These are phyloP conservation scores for Pseudevernia furfuracea DNA, from an alignment of 495 filamentous ascomycete genomes.

Conservation along the genomic window DNA sequence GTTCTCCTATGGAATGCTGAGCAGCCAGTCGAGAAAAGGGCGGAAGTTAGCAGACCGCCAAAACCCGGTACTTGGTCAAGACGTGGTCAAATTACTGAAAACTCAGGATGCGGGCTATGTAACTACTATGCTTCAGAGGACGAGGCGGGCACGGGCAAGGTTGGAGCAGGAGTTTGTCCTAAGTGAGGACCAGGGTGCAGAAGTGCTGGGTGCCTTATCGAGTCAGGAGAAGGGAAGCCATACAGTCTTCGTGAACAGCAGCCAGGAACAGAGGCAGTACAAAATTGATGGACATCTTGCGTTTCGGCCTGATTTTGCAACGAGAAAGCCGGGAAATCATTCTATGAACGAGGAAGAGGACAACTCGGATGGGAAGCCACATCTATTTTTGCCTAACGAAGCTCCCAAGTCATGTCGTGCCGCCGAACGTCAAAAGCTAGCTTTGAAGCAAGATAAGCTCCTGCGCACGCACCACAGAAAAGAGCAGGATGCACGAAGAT, in stretches of 20 bases:
- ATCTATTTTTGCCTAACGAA: not conserved
- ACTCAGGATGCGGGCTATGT: conserved; percentile 93
- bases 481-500: conserved; percentile 40
- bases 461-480: conserved; percentile 44
- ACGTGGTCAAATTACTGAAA: conserved; percentile 81
- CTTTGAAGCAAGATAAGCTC: conserved; percentile 37
- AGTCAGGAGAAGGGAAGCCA: conserved; percentile 34
- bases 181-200: conserved; percentile 32
- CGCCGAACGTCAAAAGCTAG: conserved; percentile 31
- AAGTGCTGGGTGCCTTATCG: conserved; percentile 22
- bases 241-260: conserved; percentile 50
- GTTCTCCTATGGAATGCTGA: conserved; percentile 90
- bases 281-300: conserved; percentile 24
- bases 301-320: not conserved
- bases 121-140: conserved; percentile 55
- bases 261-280: conserved; percentile 43
- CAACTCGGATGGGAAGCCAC: not conserved
- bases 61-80: conserved; percentile 46
- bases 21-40: conserved; percentile 53
- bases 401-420: conserved; percentile 11
- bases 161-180: conserved; percentile 47
- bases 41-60: conserved; percentile 48
- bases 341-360: conserved; percentile 8
- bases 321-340: conserved; percentile 19
- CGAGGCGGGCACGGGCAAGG: conserved; percentile 52